phyloP scores from a whole-genome alignment of 2,329 filamentous ascomycete genomes.

The Ramularia collo-cygni region DNA sequence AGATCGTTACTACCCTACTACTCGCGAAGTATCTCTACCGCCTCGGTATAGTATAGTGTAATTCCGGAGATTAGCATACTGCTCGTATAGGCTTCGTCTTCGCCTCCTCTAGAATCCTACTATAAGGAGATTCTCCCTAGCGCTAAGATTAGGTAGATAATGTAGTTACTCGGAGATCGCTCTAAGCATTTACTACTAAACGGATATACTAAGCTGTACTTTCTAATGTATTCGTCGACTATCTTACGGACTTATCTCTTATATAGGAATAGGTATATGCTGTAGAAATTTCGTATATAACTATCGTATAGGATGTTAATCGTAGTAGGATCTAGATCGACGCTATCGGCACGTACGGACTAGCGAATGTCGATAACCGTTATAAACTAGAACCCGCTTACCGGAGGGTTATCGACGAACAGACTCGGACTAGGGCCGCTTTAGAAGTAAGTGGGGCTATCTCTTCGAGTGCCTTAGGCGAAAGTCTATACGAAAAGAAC shows the following conservation, averaged over 20 bases:
- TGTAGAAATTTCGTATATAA: conserved; percentile 55
- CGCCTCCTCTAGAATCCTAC: conserved; percentile 45
- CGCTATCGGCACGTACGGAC: conserved; percentile 32
- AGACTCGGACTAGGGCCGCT: conserved; percentile 34
- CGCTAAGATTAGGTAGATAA: conserved; percentile 76
- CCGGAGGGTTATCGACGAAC: too few species aligned
- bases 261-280: conserved; percentile 58
- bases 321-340: conserved; percentile 46
- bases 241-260: conserved; percentile 45
- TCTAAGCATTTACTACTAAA: conserved; percentile 33
- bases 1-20: conserved; percentile 72
- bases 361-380: conserved; percentile 30
- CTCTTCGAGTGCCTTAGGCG: conserved; percentile 34
- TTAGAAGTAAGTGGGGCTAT: conserved; percentile 28
- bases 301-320: conserved; percentile 46
- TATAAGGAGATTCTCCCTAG: conserved; percentile 75
- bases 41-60: conserved; percentile 72
- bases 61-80: conserved; percentile 26
- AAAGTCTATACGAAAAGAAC: conserved; percentile 30
- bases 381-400: too few species aligned
- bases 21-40: conserved; percentile 77
- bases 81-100: conserved; percentile 30
- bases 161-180: conserved; percentile 68
- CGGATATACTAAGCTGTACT: conserved; percentile 35
- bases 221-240: conserved; percentile 45